Base-by-base conservation (phyloP, 2,329 filamentous ascomycete genomes). In the Biscogniauxia mediterranea region DNA sequence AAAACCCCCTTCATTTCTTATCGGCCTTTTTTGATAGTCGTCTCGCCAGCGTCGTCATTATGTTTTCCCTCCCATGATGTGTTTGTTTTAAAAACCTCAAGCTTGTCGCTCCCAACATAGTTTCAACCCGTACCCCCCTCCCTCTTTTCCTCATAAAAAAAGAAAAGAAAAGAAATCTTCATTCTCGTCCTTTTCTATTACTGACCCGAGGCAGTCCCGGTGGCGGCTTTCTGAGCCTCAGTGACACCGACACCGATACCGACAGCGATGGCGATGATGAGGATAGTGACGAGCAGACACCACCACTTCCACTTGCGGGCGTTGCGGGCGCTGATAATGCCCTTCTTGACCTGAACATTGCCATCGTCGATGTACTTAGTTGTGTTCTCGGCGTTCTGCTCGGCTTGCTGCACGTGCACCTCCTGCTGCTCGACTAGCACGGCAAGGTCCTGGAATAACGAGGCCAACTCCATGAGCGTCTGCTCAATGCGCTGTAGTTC, bases 251-350 rank as follows among this genome's bases (percentile, higher is more conserved):
- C 58, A 20, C 80, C 84, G 63, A 88, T 81, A 58, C 80, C 84
- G 38, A 86, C 73, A 8, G 77, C 81, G 60, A 87, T 77, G 64
- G 79, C 81, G 56, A 88, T 73, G 69, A 85, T 75, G 73, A 88
- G 85, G 73, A 88, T 78, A 21, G 85, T 68, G 61, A 93, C 80
- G 63, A 86, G 77, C 63, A 91, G 79, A 72, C 89, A 91, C 84
- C 85, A 92, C 91, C 91, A 93, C 82, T 94, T 94, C 77, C 92
- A 84, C 80, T 87, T 90, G 70, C 90, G 84, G 68, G 85, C 83
- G 68, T 85, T 83, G 66, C 84, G 81, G 55, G 90, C 90, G 69
- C 84, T 84, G 65, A 84, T 81, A 68, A 89, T 90, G 62, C 88
- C 90, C 71, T 85, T 81, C 67, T 83, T 82, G 62, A 94, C 85